Evolutionary conservation across 768 basidiomycete species (phyloP).

Genomic region (Albatrellus ellisii): DNA sequence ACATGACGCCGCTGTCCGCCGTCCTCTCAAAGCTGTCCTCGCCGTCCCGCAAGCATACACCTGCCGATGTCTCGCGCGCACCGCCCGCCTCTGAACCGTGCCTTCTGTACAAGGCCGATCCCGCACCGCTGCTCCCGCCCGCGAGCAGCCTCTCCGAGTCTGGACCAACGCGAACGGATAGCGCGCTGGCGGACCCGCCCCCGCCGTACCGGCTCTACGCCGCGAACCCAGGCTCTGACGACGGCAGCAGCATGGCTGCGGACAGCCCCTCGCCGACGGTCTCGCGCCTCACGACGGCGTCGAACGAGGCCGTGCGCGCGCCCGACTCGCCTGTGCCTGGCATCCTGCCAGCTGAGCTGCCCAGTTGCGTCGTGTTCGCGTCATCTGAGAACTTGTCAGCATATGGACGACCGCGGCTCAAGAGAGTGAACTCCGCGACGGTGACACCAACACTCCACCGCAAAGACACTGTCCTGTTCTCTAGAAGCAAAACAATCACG

Average conservation of each 20-base stretch:
- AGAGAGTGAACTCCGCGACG: not conserved
- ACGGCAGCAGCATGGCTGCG: not conserved
- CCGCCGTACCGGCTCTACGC: constrained; percentile 8
- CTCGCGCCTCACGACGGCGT: constrained; percentile 3
- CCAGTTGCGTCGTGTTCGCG: constrained; percentile 7
- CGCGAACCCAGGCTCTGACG: not conserved
- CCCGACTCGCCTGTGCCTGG: constrained; percentile 11
- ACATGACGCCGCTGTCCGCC: constrained; percentile 2
- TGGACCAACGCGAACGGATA: not conserved
- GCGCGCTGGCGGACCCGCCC: not conserved
- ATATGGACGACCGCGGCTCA: not conserved
- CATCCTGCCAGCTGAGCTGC: constrained; percentile 6
- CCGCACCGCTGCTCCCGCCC: not conserved
- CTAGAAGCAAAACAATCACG: not conserved
- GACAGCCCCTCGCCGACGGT: not conserved
- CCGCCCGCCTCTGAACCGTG: not conserved
- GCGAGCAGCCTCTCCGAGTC: not conserved
- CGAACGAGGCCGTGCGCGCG: constrained; percentile 11
- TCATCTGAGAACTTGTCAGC: constrained; percentile 4
- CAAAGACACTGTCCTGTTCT: not conserved
- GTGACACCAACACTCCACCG: not conserved
- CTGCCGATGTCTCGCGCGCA: not conserved
- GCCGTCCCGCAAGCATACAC: not conserved
- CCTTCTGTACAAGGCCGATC: not conserved
- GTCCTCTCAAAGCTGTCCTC: constrained; percentile 3